Evolutionary conservation across 225 moss, liverwort and hornwort genomes (phyloP), one percentile per base, ranked within the genome.

Genomic region (Lunularia cruciata): DNA sequence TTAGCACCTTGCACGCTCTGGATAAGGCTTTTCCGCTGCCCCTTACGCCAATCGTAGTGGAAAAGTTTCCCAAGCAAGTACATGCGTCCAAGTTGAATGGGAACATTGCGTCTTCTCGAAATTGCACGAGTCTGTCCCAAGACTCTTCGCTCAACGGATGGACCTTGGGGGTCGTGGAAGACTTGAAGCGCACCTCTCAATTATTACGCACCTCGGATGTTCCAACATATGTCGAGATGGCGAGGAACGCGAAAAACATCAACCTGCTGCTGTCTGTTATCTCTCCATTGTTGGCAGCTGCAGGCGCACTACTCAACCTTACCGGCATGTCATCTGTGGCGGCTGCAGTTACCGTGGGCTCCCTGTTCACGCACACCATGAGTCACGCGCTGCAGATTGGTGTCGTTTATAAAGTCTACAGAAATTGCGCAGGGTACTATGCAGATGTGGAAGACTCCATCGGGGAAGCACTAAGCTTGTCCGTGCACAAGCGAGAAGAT

Each of bases 21-120:
- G 83, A 80, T 51, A 30, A 57, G 48, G 85, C 79, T 20, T 83
- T 79, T 53, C 86, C 83, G 8, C 67, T 86, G 0, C 83, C 80
- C 0, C 69, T 83, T 13, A 51, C 61, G 0, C 86, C 86, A 6
- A 35, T 66, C 37, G 77, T 63, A 0, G 20, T 79, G 8, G 72
- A 73, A 3, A 79, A 79, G 4, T 79, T 85, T 33, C 85, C 85
- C 52, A 71, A 71, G 60, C 26, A 58, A 20, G 76, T 79, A 19
- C 31, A 9, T 3, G 71, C 83, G 12, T 77, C 64, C 4, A 49
- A 52, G 4, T 22, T 79, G 35, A 77, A 71, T n/a, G n/a, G n/a
- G n/a, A n/a, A n/a, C n/a, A n/a, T 19, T 31, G 19, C 10, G 31
- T 58, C 25, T 3, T 14, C 23, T 10, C 19, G 54, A 25, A 55